These are phyloP conservation scores for Bipolaris cookei DNA, from an alignment of 2,329 filamentous ascomycete species.

Conservation along the genomic window DNA sequence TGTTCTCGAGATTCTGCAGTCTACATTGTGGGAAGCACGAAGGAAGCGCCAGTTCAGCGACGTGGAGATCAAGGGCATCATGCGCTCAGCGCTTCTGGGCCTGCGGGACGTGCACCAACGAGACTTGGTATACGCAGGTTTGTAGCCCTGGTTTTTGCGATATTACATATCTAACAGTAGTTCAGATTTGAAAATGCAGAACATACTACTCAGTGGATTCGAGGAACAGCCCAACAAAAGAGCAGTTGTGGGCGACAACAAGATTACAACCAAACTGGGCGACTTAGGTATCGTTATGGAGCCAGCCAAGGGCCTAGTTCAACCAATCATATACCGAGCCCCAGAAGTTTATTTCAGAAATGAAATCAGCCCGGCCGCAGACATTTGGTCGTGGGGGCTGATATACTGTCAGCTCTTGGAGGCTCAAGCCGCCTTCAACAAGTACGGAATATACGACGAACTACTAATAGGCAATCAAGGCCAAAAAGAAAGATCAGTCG, in stretches of 20 bases:
- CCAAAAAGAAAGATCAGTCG: slow-evolving; percentile 14
- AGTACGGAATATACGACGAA: slow-evolving; percentile 18
- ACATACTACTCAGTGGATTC: slow-evolving; percentile 17
- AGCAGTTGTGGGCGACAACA: not conserved
- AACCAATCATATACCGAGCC: slow-evolving; percentile 19
- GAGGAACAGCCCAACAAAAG: slow-evolving; percentile 1
- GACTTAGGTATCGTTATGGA: slow-evolving; percentile 22
- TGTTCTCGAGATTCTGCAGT: slow-evolving; percentile 16
- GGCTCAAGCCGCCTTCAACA: slow-evolving; percentile 16
- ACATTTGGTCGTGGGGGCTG: slow-evolving; percentile 19
- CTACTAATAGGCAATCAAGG: slow-evolving; percentile 6
- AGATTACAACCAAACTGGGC: slow-evolving; percentile 15
- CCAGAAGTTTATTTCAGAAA: slow-evolving; percentile 20
- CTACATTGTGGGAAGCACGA: slow-evolving; percentile 17
- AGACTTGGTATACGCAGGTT: slow-evolving; percentile 19
- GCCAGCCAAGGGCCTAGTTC: slow-evolving; percentile 17
- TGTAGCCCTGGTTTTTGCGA: not conserved
- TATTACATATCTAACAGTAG: not conserved
- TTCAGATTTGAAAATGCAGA: slow-evolving; percentile 18
- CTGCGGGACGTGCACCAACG: slow-evolving; percentile 16
- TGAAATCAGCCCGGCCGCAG: slow-evolving; percentile 15
- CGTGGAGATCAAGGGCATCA: slow-evolving; percentile 19
- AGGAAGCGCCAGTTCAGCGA: slow-evolving; percentile 18
- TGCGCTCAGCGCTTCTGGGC: slow-evolving; percentile 14
- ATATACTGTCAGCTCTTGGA: slow-evolving; percentile 20